Conservation (phyloP, 768 basidiomycete genomes). For the Suillus cothurnatus region DNA sequence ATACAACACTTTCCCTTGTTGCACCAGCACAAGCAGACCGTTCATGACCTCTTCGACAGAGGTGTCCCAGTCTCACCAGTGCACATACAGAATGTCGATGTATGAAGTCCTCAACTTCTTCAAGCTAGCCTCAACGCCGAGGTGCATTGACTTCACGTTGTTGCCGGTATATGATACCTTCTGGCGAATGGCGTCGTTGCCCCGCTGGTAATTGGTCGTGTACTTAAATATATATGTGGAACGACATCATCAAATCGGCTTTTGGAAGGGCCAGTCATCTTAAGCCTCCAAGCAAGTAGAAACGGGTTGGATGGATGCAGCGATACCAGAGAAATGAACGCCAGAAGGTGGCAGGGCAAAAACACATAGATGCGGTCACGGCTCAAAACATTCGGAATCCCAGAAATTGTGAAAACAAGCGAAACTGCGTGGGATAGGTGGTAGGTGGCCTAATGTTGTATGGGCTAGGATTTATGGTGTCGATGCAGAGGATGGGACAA, state of each 20-base stretch:
- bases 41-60: conserved; percentile 45
- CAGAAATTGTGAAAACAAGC: no score
- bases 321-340: no score
- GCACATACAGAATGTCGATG: conserved; percentile 48
- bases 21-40: conserved; percentile 39
- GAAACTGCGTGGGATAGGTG: no score
- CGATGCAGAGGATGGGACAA: background rate
- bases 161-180: conserved; percentile 51
- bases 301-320: no score
- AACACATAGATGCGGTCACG: no score
- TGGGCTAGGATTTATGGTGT: no score
- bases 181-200: conserved; percentile 21
- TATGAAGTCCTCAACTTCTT: conserved; percentile 49
- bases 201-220: conserved; percentile 21
- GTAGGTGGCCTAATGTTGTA: background rate
- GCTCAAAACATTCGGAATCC: no score
- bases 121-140: conserved; percentile 42
- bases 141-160: conserved; percentile 43
- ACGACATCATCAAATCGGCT: no score
- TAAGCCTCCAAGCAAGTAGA: no score
- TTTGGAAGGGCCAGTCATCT: no score
- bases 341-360: no score
- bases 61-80: conserved; percentile 39
- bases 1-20: conserved; percentile 41
- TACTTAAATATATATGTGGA: conserved; percentile 16